phyloP scores from a whole-genome alignment of 768 basidiomycete genomes.

The Mycena capillaripes region DNA sequence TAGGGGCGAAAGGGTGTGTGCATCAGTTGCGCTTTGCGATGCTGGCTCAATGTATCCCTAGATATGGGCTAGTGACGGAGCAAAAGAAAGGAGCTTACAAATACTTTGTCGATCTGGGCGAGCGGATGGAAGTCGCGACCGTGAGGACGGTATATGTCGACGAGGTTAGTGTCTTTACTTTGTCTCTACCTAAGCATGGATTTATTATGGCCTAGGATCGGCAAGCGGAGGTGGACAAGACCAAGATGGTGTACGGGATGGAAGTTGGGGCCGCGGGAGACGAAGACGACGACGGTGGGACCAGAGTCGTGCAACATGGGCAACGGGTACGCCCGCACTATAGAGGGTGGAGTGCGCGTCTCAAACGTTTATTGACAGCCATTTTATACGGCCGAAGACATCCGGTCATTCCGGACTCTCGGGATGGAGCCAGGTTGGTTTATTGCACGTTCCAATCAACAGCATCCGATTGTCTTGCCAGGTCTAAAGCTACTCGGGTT shows the following conservation, averaged over 20 bases:
- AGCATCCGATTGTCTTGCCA: constrained; percentile 39
- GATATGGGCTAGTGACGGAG: constrained; percentile 90
- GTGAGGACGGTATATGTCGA: constrained; percentile 83
- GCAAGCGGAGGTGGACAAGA: constrained; percentile 50
- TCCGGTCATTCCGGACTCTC: constrained; percentile 85
- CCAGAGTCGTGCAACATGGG: constrained; percentile 63
- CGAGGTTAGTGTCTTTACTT: constrained; percentile 63
- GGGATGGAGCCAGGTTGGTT: constrained; percentile 80
- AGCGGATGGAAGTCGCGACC: constrained; percentile 81
- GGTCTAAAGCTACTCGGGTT: constrained; percentile 95
- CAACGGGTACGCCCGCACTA: constrained; percentile 60
- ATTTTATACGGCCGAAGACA: constrained; percentile 88
- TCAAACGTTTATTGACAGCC: constrained; percentile 60
- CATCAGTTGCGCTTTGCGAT: neutral
- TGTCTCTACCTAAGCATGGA: neutral
- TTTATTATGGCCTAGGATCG: neutral
- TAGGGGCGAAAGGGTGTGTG: constrained; percentile 86
- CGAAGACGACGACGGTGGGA: constrained; percentile 52
- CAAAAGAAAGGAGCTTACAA: constrained; percentile 88
- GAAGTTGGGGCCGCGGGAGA: constrained; percentile 54
- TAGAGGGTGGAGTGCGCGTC: neutral
- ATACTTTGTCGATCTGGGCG: constrained; percentile 86
- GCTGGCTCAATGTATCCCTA: constrained; percentile 47
- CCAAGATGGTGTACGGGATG: constrained; percentile 62
- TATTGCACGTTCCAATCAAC: neutral